Base-by-base conservation (phyloP, 495 filamentous ascomycete genomes). In the Lasiosphaeris hirsuta region DNA sequence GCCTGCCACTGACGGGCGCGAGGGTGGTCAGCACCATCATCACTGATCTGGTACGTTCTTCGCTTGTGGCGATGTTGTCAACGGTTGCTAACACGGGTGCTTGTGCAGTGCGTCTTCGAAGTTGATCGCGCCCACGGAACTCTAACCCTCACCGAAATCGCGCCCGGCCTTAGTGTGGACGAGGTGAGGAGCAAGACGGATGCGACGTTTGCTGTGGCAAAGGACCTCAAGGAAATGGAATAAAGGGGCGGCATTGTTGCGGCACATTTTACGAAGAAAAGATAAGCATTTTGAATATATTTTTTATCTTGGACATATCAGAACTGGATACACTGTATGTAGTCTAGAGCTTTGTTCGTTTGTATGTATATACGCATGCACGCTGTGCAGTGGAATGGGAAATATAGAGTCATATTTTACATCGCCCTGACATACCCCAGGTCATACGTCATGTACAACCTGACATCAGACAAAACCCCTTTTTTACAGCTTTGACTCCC, bases 1-100 rank as follows among this genome's bases (percentile, higher is more conserved):
- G 73, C 46, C 67, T 85, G 55, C 82, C 82, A 14, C 62, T 84
- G 57, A 85, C 82, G 13, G 82, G 82, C 0, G 75, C 74, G 52
- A 63, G 75, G 15, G 73, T 77, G 11, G 79, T 81, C 35, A 78
- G 70, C 59, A 78, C 78, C n/a, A 80, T 84, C 50, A 82, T 84
- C 39, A 84, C 80, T 7, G 81, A 84, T 51, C 63, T 84, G 48
- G 79, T 80, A 62, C 70, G 76, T 74, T 15, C 14, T 3, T 3
- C 11, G 15, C 10, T 11, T 10, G 19, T 10, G 9, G 13, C 10
- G 14, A 11, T 1, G 19, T 6, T 15, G n/a, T n/a, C 15, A 4
- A 23, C 8, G 7, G 30, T 18, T 56, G 35, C 64, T 61, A 23
- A 57, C 18, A 38, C 10, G 11, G 10, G 4, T 38, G 23, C 23